Evolutionary conservation across 225 moss, liverwort and hornwort species (phyloP), one percentile per base, ranked within the genome.

Genomic region (Anthoceros angustus): DNA sequence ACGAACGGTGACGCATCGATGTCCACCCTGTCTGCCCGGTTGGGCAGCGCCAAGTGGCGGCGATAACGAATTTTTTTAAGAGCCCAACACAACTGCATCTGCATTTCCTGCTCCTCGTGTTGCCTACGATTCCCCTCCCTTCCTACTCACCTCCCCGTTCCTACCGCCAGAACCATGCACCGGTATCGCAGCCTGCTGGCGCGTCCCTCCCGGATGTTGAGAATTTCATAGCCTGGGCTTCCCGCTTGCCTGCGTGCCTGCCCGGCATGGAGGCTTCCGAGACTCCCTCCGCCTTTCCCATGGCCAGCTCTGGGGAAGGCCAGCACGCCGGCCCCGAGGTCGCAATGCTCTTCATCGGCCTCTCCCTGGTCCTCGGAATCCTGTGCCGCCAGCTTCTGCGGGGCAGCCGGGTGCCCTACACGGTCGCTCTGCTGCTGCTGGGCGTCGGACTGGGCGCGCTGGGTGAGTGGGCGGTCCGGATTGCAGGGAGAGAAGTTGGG

Each of bases 301-400:
- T 18, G 55, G 18, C n/a, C 55, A 55, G 55, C 23, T 12, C 12
- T 55, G 55, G n/a, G 23, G 55, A 23, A 23, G 55, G 55, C 55
- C 55, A 15, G 38, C 64, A 64, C 64, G 16, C 41, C 11, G 73
- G 67, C 9, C 86, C 95, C 25, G 77, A 98, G 71, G 76, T 84
- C 69, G 88, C 91, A 9, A 87, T 98, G 65, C 66, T 98, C 69
- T 88, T 91, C 41, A 74, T 98, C 2, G 91, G 86, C 25, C 79
- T 91, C 39, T 80, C 91, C 10, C 62, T 98, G 67, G 63, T 79
- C 68, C 76, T 98, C 76, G 95, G 95, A 42, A 82, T 98, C 67
- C 75, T 75, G 38, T 76, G 83, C 62, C 80, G 95, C 67, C 88
- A 91, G 71, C 11, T 85, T 61, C 78, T 88, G 46, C 66, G 4